Evolutionary conservation across 768 basidiomycete species (phyloP).

Genomic region (Boletus sp.): DNA sequence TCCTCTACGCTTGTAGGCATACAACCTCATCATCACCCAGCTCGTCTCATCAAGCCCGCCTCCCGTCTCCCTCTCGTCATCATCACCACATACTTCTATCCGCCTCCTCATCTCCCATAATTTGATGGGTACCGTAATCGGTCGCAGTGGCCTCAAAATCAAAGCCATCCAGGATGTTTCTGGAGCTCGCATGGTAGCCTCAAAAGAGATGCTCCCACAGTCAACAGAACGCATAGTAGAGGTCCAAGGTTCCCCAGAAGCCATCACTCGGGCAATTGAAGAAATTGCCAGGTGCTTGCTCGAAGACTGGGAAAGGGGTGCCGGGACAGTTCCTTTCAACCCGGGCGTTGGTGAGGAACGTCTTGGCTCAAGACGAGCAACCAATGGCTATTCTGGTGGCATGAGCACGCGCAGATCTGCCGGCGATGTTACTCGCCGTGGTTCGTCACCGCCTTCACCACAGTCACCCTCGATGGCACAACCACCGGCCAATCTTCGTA

Average conservation of each 20-base stretch:
- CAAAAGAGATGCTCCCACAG: slow-evolving; percentile 98
- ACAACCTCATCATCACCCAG: slow-evolving; percentile 90
- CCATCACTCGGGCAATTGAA: slow-evolving; percentile 89
- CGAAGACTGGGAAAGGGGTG: slow-evolving; percentile 94
- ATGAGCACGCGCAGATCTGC: slow-evolving; percentile 59
- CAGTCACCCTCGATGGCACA: slow-evolving; percentile 49
- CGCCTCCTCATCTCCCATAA: slow-evolving; percentile 98
- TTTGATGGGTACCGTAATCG: slow-evolving; percentile 99
- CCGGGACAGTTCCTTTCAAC: slow-evolving; percentile 94
- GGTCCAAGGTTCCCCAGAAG: slow-evolving; percentile 90
- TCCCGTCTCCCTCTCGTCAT: slow-evolving; percentile 65
- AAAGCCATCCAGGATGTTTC: slow-evolving; percentile 97
- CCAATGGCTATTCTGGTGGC: slow-evolving; percentile 53
- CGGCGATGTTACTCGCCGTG: slow-evolving; percentile 49
- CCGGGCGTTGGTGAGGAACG: slow-evolving; percentile 82
- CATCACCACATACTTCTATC: slow-evolving; percentile 75
- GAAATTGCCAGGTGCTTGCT: slow-evolving; percentile 95
- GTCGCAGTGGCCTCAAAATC: slow-evolving; percentile 94
- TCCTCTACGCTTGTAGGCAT: slow-evolving; percentile 58
- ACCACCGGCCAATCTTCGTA: slow-evolving; percentile 80
- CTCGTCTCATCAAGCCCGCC: slow-evolving; percentile 81
- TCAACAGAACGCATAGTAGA: slow-evolving; percentile 99
- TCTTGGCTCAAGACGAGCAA: slow-evolving; percentile 45
- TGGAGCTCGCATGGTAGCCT: slow-evolving; percentile 96
- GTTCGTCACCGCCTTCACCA: slow-evolving; percentile 40